Evolutionary conservation across 2,329 filamentous ascomycete genomes (phyloP).

Genomic region (Beauveria bassiana): DNA sequence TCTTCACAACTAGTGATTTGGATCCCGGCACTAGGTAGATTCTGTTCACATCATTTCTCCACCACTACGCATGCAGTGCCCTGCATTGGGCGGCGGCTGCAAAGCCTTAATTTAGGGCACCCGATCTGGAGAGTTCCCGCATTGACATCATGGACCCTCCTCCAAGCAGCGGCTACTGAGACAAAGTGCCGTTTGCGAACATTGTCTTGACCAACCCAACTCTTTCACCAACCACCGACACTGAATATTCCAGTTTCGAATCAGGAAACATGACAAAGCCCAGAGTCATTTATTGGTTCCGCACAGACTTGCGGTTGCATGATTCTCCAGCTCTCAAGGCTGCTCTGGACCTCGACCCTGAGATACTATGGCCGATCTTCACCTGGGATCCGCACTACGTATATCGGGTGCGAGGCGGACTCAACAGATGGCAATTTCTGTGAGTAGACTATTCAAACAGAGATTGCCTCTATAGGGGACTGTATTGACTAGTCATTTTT

Average conservation of each 20-base stretch:
- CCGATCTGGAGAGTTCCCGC: not conserved
- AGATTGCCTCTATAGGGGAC: no score
- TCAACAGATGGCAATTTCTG: constrained; percentile 70
- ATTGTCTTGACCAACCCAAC: not conserved
- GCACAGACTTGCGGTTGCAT: constrained; percentile 69
- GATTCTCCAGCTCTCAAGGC: constrained; percentile 68
- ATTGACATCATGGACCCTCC: constrained; percentile 14
- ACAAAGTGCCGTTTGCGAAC: not conserved
- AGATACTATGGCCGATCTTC: constrained; percentile 66
- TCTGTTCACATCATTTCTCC: no score
- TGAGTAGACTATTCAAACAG: constrained; percentile 22
- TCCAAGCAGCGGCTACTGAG: not conserved
- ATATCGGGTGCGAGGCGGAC: constrained; percentile 59
- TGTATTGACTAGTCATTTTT: not conserved
- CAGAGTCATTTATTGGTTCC: constrained; percentile 67
- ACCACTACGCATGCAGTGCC: not conserved
- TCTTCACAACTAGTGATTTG: no score
- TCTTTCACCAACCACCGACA: not conserved
- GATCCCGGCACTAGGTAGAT: no score
- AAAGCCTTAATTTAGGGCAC: not conserved
- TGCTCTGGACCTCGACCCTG: constrained; percentile 61
- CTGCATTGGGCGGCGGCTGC: not conserved
- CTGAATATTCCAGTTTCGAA: no score
- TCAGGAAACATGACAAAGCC: constrained; percentile 23
- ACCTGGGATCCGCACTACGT: constrained; percentile 79